Evolutionary conservation across 2,329 filamentous ascomycete genomes (phyloP), one percentile per base, ranked within the genome.

Genomic region (Lecanicillium sp.): DNA sequence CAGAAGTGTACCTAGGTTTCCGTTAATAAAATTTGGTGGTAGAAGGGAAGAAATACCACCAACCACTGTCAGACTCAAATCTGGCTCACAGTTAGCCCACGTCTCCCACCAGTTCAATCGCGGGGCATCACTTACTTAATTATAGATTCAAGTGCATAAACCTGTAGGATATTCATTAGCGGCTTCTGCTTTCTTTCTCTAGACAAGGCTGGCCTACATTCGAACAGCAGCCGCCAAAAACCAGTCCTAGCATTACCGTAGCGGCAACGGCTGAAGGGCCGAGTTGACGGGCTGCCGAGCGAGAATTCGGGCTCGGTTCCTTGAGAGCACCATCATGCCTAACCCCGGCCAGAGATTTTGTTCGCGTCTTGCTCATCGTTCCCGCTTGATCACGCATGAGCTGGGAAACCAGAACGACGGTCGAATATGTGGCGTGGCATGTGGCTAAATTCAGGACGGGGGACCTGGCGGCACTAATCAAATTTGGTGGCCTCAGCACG

Each of bases 121-220:
- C 39, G 17, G 43, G 47, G 27, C 15, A 12, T 37, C 35, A 66
- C 81, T 75, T 67, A 92, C 85, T 92, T 94, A 57, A 98, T 80
- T 52, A 97, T 94, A 33, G 87, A 85, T 63, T 98, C 92, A 41
- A 98, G 72, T 29, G 90, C 87, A 64, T 94, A 97, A n/a, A 96
- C 87, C 81, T 94, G 58, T 51, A 55, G 57, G 42, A 40, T 3
- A 19, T 17, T 33, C 30, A 48, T 35, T 41, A 36, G 33, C 18
- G 11, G 11, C 6, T n/a, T n/a, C n/a, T 11, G 22, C 8, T 9
- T 29, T 11, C 18, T 4, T 7, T 18, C 11, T 20, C 5, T 17
- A 14, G 13, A 19, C 3, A n/a, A 13, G 22, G n/a, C 3, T 32
- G 44, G 41, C 79, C 62, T 68, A 89, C 89, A 72, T 95, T 95